Base-by-base conservation (phyloP, 1,284 basidiomycete genomes). In the Inonotus hispidus region DNA sequence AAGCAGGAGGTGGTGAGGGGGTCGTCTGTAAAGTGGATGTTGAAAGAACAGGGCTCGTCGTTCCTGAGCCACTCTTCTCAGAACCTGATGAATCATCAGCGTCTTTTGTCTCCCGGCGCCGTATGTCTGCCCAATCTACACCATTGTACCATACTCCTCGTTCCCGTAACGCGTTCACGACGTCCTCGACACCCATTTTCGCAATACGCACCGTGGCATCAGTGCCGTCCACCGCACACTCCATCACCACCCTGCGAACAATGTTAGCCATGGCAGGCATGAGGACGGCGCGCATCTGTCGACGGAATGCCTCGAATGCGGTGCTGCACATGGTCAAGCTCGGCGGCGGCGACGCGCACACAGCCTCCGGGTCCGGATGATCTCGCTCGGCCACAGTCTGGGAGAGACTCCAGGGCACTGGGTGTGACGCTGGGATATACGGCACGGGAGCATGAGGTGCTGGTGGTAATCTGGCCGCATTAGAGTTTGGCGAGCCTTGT, bases 31-130 rank as follows among this genome's bases (percentile, higher is more conserved):
- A 68, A 2, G 87, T 90, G 4, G 84, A 82, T 0, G 86, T 86
- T 6, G 86, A 88, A n/a, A 89, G 69, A 1, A 88, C 86, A 0
- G 87, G 87, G 66, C 86, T 88, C n/a, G 86, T 88, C 35, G 79
- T 78, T 61, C 80, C 81, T 0, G 83, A 84, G 8, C 77, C 74
- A 52, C 74, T 78, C 43, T 78, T 80, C 2, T 80, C 80, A 2
- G 77, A 75, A 41, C 74, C 76, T 16, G 77, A 77, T 1, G 75
- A 74, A 63, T 78, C 79, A 61, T 79, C 82, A 27, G 19, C 6
- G 21, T 50, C 58, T 71, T 58, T 72, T 74, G 58, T 73, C 74
- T 56, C 64, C 67, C 35, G 64, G 74, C 27, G 58, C 43, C 60
- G 65, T 43, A 56, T n/a, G 37, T 13, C 65, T 65, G 37, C 65